Base-by-base conservation (phyloP, 805 yeast genomes). In the Saccharomycopsis selenospora region DNA sequence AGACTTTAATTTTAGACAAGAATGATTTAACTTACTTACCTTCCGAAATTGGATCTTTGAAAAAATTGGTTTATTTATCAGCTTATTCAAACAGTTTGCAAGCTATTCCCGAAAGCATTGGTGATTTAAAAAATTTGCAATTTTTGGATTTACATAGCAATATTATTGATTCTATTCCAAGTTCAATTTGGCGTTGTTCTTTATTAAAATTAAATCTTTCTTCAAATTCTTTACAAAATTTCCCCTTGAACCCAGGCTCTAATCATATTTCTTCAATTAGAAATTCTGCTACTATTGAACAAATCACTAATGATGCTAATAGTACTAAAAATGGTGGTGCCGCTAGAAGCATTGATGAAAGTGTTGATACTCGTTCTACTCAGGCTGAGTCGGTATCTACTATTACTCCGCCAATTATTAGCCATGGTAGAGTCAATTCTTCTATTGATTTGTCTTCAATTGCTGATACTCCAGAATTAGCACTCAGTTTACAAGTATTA, bases 161-260 rank as follows among this genome's bases (percentile, higher is more conserved):
- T 60, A 60, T 65, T 41, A 69, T 86, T 45, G 55, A 67, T 2
- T 68, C 65, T 42, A 71, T 85, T 41, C 89, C 95, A 0, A 61
- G 57, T 1, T 61, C 64, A 1, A 59, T 70, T 4, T 56, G 77
- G 50, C 73, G 62, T 90, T 93, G 64, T 90, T 97, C 70, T 96
- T 98, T 73, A 97, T 82, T 60, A 90, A 79, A 67, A 89, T 97
- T 4, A 96, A 85, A 13, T 97, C 96, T 61, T 89, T 90, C 45
- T 79, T 91, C 60, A 89, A 71, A 66, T 89, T 89, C 67, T 89
- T 25, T 52, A 14, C 43, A 33, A 17, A 27, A 23, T 27, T 49
- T 52, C n/a, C 53, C 53, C 58, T 59, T 2, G 4, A 51, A 45
- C 29, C 47, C 52, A 38, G 45, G 38, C 22, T 46, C 53, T 4